Percentiles rank a stretch among this genome's conserved stretches.
Conservation (phyloP, 768 basidiomycete species). For the Leccinum subtestaceum region DNA sequence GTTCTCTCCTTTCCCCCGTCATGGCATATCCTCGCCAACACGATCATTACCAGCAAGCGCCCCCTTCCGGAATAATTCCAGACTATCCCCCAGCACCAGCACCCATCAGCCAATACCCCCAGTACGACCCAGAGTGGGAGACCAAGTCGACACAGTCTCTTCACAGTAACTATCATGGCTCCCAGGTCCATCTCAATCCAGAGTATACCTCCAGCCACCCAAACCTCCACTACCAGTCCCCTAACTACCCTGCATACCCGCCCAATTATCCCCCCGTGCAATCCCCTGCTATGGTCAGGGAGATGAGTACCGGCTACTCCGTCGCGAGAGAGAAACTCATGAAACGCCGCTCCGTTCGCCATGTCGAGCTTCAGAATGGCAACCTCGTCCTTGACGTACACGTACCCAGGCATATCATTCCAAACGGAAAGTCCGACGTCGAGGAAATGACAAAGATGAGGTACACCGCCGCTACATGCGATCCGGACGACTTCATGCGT, state of each 20-base stretch:
- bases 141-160: constrained; percentile 56
- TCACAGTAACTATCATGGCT: constrained; percentile 58
- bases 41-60: constrained; percentile 48
- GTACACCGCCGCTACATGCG: constrained; percentile 86
- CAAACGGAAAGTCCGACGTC: constrained; percentile 54
- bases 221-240: constrained; percentile 35
- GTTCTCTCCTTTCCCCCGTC: background rate
- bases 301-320: constrained; percentile 57
- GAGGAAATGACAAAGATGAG: constrained; percentile 84
- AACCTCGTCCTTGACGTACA: constrained; percentile 83
- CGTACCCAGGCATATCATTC: constrained; percentile 76
- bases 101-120: constrained; percentile 37
- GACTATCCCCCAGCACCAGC: constrained; percentile 36
- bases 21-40: constrained; percentile 57
- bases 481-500: constrained; percentile 84
- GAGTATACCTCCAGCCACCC: constrained; percentile 57
- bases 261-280: constrained; percentile 62
- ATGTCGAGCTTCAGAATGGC: constrained; percentile 77
- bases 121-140: constrained; percentile 47
- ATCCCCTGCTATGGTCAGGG: constrained; percentile 46
- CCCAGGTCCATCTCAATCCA: constrained; percentile 69
- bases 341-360: constrained; percentile 74
- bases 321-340: constrained; percentile 75
- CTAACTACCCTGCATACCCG: constrained; percentile 40
- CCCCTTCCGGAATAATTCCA: constrained; percentile 31